Percentiles rank a stretch among this genome's conserved stretches.
These are phyloP conservation scores for Oropetium thomaeum DNA, from an alignment of 176 grass and related monocot species.

Conservation along the genomic window DNA sequence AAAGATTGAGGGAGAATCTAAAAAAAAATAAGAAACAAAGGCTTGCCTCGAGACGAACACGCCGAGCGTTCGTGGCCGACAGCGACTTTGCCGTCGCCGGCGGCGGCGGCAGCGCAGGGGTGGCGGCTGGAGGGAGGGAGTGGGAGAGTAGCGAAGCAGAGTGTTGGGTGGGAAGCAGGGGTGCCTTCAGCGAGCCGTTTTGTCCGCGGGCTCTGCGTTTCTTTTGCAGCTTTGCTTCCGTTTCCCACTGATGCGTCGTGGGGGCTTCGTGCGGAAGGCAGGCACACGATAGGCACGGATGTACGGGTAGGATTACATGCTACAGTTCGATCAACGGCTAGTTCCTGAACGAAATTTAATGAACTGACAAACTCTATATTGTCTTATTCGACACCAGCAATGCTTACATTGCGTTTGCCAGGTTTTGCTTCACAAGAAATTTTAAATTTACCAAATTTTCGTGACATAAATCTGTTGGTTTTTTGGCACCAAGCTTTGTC, in stretches of 20 bases:
- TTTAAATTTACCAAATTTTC: too few species aligned
- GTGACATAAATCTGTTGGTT: too few species aligned
- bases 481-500: too few species aligned
- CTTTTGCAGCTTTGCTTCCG: not conserved
- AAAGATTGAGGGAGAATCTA: not conserved
- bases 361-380: not conserved
- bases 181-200: not conserved
- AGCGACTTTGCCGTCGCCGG: not conserved
- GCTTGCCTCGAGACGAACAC: slow-evolving; percentile 19
- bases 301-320: not conserved
- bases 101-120: not conserved
- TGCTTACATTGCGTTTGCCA: not conserved
- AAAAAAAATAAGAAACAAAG: not conserved
- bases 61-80: not conserved
- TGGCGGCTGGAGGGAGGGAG: not conserved
- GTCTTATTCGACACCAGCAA: not conserved
- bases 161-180: not conserved
- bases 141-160: not conserved
- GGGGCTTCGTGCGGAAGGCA: not conserved
- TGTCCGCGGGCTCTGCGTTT: not conserved
- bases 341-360: too few species aligned
- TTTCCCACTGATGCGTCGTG: not conserved
- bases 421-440: too few species aligned
- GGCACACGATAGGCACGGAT: too few species aligned
- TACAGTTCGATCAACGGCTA: not conserved